A percentile compares a stretch with the other conserved stretches of the same genome.
Evolutionary conservation across 2,329 filamentous ascomycete genomes (phyloP).

Genomic region (Paraphoma sp.): DNA sequence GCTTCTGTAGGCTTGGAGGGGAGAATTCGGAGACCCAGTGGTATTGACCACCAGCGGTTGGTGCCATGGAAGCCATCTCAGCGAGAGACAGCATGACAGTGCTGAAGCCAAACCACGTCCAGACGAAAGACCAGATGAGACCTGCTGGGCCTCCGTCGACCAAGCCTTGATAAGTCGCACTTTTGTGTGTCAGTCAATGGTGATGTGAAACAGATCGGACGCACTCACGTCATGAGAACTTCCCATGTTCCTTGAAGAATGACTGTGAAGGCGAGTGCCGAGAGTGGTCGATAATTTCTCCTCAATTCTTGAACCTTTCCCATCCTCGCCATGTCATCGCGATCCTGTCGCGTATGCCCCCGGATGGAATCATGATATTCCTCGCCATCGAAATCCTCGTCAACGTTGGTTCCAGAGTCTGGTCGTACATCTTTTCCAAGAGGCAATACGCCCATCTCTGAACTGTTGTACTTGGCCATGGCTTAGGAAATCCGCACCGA

Average conservation of each 20-base stretch:
- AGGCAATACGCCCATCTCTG: constrained; percentile 12
- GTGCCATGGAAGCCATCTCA: constrained; percentile 46
- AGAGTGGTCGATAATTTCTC: constrained; percentile 43
- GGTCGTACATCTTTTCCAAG: constrained; percentile 10
- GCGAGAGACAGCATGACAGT: constrained; percentile 41
- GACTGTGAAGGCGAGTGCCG: constrained; percentile 41
- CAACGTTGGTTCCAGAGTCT: constrained; percentile 12
- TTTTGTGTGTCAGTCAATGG: constrained; percentile 6
- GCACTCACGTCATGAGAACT: constrained; percentile 38
- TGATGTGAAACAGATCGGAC: not conserved
- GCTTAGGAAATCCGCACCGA: constrained; percentile 14
- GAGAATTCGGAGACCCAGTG: constrained; percentile 46
- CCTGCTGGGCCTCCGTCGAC: constrained; percentile 41
- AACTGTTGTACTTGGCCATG: constrained; percentile 25
- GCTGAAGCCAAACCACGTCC: constrained; percentile 43
- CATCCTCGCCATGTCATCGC: constrained; percentile 41
- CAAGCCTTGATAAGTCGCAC: constrained; percentile 37
- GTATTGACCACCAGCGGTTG: constrained; percentile 44
- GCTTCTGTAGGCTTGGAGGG: constrained; percentile 34
- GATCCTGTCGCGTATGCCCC: constrained; percentile 37
- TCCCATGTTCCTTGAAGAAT: constrained; percentile 45
- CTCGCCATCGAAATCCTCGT: constrained; percentile 31
- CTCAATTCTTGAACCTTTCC: constrained; percentile 42
- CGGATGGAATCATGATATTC: constrained; percentile 35
- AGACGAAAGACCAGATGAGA: constrained; percentile 45